A percentile compares a stretch with the other conserved stretches of the same genome.
phyloP scores from a whole-genome alignment of 2,329 filamentous ascomycete genomes.

The Trematosphaeria pertusa region DNA sequence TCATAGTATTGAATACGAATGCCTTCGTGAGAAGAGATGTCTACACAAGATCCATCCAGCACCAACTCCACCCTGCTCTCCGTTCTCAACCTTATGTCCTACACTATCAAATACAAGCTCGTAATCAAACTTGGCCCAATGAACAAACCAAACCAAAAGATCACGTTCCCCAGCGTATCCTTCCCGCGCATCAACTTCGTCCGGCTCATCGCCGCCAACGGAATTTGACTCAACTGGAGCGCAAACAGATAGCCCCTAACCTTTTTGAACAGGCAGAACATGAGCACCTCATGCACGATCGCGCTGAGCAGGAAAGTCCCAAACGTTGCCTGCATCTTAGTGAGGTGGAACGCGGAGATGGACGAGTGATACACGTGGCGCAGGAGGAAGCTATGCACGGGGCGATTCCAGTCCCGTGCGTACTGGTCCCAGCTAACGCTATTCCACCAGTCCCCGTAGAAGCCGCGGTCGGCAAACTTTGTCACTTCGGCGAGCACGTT shows the following conservation, averaged over 20 bases:
- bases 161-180: conserved; percentile 71
- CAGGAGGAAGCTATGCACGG: conserved; percentile 78
- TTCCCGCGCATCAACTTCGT: conserved; percentile 70
- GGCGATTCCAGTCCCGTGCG: conserved; percentile 81
- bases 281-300: conserved; percentile 76
- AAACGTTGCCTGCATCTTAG: conserved; percentile 74
- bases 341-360: conserved; percentile 75
- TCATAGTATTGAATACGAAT: too few species aligned
- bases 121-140: conserved; percentile 72
- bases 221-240: conserved; percentile 77
- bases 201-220: conserved; percentile 71
- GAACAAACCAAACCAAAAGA: conserved; percentile 82
- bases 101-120: conserved; percentile 59
- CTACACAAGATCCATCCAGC: too few species aligned
- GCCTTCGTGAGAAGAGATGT: too few species aligned
- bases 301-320: conserved; percentile 78
- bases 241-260: conserved; percentile 75
- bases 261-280: conserved; percentile 83
- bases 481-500: conserved; percentile 81
- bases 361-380: conserved; percentile 81
- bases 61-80: too few species aligned
- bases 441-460: conserved; percentile 65
- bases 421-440: conserved; percentile 74
- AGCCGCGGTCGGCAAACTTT: conserved; percentile 77
- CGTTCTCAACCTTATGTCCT: too few species aligned